phyloP scores from a whole-genome alignment of 441 rosid species.

The Pelargonium myrrhifolium region DNA sequence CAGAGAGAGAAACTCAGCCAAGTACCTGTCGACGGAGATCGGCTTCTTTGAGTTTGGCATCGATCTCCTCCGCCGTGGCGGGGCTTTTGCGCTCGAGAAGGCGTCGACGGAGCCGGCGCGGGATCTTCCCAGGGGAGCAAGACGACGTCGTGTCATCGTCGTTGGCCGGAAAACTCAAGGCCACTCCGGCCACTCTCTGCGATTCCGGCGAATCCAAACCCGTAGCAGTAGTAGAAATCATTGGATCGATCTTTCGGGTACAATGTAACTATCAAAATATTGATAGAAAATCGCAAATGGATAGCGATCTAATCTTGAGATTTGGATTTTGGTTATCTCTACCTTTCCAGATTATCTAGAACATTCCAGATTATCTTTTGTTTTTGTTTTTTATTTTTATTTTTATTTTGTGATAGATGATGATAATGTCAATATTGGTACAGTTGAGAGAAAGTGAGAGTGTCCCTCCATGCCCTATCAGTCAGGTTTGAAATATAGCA shows the following conservation, averaged over 20 bases:
- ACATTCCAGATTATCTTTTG: too few species aligned
- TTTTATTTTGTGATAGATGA: too few species aligned
- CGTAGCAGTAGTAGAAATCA: not conserved
- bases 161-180: conserved; percentile 36
- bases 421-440: too few species aligned
- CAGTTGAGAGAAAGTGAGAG: too few species aligned
- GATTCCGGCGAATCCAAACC: conserved; percentile 30
- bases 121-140: conserved; percentile 35
- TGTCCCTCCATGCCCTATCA: too few species aligned
- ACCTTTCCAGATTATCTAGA: too few species aligned
- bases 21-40: conserved; percentile 84
- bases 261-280: too few species aligned
- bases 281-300: too few species aligned
- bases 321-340: too few species aligned
- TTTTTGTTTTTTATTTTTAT: too few species aligned
- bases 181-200: conserved; percentile 37
- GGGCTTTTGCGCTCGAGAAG: conserved; percentile 35
- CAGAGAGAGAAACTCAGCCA: not conserved
- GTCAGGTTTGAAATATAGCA: too few species aligned
- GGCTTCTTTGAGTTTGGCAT: conserved; percentile 78
- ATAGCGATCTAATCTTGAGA: too few species aligned
- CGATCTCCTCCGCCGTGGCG: conserved; percentile 62
- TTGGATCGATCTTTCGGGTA: conserved; percentile 5
- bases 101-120: conserved; percentile 59
- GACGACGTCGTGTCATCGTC: conserved; percentile 26